Conservation (phyloP, 805 yeast genomes). For the Yarrowia sp. region DNA sequence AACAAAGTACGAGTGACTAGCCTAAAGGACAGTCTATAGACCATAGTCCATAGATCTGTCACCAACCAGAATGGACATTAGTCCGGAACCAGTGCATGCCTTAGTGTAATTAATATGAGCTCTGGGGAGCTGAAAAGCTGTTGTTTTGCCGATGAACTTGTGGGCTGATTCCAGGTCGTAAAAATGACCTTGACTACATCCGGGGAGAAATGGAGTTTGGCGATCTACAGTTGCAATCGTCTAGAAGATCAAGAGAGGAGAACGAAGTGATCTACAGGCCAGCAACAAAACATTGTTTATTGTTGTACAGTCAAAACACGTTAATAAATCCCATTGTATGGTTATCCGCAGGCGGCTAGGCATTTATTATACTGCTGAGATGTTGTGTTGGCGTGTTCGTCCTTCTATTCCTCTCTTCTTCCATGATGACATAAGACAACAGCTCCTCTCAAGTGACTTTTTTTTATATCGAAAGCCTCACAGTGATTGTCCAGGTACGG, state of each 20-base stretch:
- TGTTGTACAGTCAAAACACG: slow-evolving; percentile 18
- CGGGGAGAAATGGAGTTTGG: background rate
- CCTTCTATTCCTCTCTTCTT: background rate
- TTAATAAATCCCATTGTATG: slow-evolving; percentile 7
- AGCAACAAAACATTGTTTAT: slow-evolving; percentile 1
- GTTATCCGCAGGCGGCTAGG: slow-evolving; percentile 10
- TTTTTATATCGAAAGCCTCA: background rate
- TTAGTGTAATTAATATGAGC: background rate
- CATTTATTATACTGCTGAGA: slow-evolving; percentile 1
- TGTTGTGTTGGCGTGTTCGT: background rate
- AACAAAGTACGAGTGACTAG: slow-evolving; percentile 2
- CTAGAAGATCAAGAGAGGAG: slow-evolving; percentile 5
- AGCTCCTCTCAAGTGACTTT: background rate
- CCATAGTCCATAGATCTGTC: background rate
- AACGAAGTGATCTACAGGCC: slow-evolving; percentile 13
- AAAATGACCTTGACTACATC: background rate
- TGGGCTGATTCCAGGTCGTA: slow-evolving; percentile 7
- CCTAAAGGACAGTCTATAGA: background rate
- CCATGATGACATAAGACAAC: background rate
- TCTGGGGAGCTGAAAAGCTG: background rate
- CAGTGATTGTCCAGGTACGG: background rate
- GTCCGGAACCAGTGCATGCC: slow-evolving; percentile 3
- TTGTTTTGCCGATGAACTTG: background rate
- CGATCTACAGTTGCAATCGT: background rate
- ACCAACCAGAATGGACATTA: background rate